These are phyloP conservation scores for Globisporangium takayamanum DNA, from an alignment of 352 stramenopile species.

Conservation along the genomic window DNA sequence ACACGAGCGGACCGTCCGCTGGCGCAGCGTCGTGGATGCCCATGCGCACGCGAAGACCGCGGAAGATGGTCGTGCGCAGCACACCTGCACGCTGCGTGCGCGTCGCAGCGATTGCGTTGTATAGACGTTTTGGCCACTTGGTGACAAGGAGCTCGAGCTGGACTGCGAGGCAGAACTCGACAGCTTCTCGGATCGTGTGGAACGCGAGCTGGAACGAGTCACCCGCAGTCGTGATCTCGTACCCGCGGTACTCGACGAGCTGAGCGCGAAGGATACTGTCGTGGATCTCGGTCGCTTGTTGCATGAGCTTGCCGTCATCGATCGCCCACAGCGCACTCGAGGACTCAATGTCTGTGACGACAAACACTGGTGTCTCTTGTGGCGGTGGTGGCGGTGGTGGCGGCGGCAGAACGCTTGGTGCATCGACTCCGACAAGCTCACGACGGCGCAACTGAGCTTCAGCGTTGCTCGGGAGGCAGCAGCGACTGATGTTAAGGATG, in stretches of 20 bases:
- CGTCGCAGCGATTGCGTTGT: constrained; percentile 29
- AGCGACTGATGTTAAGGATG: constrained; percentile 23
- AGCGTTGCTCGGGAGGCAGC: constrained; percentile 37
- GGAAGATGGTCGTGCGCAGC: constrained; percentile 29
- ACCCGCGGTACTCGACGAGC: constrained; percentile 33
- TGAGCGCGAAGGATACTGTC: constrained; percentile 36
- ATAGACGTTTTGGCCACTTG: constrained; percentile 37
- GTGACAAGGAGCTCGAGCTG: constrained; percentile 36
- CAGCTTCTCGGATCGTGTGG: constrained; percentile 40
- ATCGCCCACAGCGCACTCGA: constrained; percentile 42
- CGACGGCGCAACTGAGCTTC: constrained; percentile 17
- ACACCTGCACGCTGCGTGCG: constrained; percentile 31
- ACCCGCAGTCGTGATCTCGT: constrained; percentile 54
- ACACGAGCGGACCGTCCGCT: constrained; percentile 37
- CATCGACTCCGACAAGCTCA: neutral
- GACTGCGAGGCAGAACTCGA: constrained; percentile 46
- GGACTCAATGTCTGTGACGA: constrained; percentile 63
- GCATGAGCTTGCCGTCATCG: constrained; percentile 31
- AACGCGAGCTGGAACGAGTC: constrained; percentile 63
- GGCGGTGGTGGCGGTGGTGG: constrained; percentile 21
- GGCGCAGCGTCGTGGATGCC: constrained; percentile 42
- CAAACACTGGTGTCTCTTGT: constrained; percentile 41
- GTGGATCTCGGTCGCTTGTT: constrained; percentile 41
- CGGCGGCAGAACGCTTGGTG: constrained; percentile 4
- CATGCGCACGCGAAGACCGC: constrained; percentile 47